Base-by-base conservation (phyloP, 2,329 filamentous ascomycete genomes). In the Cyclaneusma minus region DNA sequence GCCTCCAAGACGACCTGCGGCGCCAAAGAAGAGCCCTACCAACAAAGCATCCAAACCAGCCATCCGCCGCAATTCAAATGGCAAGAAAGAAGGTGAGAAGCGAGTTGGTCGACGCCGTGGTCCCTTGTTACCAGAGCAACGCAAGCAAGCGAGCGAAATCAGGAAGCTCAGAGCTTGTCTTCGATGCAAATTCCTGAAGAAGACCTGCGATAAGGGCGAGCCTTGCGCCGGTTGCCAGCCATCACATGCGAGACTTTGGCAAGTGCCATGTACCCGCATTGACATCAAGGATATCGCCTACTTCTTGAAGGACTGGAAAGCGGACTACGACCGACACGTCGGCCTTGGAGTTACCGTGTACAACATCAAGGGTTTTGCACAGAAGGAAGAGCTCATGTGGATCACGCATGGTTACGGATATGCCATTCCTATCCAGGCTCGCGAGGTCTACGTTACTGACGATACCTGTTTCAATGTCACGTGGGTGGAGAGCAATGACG, bases 301-400 rank as follows among this genome's bases (percentile, higher is more conserved):
- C 55, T 95, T 95, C 62, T 89, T 94, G 81, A 94, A 94, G 63
- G 87, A 94, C 54, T 95, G 85, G 85, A 92, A 87, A 57, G 85
- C 84, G 22, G 87, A 95, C 51, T 93, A 89, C 44, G 84, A 93
- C 56, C 77, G 84, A 41, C 85, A 94, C 49, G 69, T 89, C 40
- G 79, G 71, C 36, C 71, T 81, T 31, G 82, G 81, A 29, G 83
- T 94, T 48, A 91, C 84, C 2, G 78, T 93, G 25, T 85, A 79
- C 54, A 94, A 94, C 47, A 89, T 94, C 58, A 93, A 92, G 60
- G 85, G 85, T 26, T 76, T 76, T 37, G 58, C 68, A 9, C 60
- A 64, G 35, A 73, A 71, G 50, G 71, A 76, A 51, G 67, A 62
- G 1, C 49, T 75, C 26, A 73, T 95, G 53, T 94, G 84, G 71